Conservation (phyloP, 2,329 filamentous ascomycete species). For the Verticillium nubilum region DNA sequence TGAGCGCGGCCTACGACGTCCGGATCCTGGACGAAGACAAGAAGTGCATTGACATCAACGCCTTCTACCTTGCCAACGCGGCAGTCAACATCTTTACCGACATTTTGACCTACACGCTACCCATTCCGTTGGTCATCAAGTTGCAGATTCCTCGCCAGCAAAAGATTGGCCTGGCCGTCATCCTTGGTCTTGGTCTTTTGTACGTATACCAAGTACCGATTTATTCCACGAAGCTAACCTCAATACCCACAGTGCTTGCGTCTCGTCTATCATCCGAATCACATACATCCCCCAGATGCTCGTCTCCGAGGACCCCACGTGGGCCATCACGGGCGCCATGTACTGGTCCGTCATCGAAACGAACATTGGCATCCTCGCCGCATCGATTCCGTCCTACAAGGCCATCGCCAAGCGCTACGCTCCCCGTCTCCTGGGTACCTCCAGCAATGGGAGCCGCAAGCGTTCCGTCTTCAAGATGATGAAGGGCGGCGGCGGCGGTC, state of each 20-base stretch:
- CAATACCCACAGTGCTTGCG: constrained; percentile 27
- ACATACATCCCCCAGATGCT: constrained; percentile 38
- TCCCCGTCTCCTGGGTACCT: constrained; percentile 26
- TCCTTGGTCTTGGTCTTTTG: constrained; percentile 39
- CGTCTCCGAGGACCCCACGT: constrained; percentile 24
- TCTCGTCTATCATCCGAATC: constrained; percentile 40
- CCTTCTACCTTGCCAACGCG: constrained; percentile 41
- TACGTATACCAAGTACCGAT: constrained; percentile 1
- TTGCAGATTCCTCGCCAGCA: constrained; percentile 37
- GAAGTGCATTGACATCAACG: constrained; percentile 37
- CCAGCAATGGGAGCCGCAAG: constrained; percentile 9
- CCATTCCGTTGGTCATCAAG: constrained; percentile 33
- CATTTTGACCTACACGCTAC: constrained; percentile 36
- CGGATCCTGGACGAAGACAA: constrained; percentile 18
- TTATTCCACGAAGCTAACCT: neutral
- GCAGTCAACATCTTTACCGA: constrained; percentile 41
- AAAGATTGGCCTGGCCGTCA: constrained; percentile 33
- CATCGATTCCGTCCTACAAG: constrained; percentile 28
- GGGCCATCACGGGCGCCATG: constrained; percentile 31
- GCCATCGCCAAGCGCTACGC: constrained; percentile 28
- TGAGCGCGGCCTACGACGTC: constrained; percentile 31
- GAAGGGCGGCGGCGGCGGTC: constrained; percentile 5
- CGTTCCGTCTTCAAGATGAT: constrained; percentile 8
- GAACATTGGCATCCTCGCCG: constrained; percentile 28
- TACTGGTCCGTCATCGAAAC: constrained; percentile 31